Evolutionary conservation across 345 rosid genomes (phyloP).

Genomic region (Conringia planisiliqua): DNA sequence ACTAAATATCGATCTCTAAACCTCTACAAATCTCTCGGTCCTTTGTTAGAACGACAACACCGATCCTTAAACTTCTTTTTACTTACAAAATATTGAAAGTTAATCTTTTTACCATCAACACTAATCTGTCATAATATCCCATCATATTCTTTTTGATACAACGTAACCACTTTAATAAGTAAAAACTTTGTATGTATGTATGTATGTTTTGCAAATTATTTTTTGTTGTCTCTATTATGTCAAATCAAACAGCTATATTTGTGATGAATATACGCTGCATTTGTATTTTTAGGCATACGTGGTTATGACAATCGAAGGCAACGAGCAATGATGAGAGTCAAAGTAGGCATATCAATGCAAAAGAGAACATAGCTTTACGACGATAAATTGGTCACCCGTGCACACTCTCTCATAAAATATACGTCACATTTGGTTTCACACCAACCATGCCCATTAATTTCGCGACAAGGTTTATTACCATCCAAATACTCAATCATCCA

Average conservation of each 20-base stretch:
- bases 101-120: not conserved
- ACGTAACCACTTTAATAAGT: not conserved
- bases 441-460: slow-evolving; percentile 16
- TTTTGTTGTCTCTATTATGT: not conserved
- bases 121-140: not conserved
- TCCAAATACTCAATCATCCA: not conserved
- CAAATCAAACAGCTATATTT: not conserved
- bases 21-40: no score
- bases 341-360: slow-evolving; percentile 2
- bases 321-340: not conserved
- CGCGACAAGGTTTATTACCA: slow-evolving; percentile 11
- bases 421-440: slow-evolving; percentile 21
- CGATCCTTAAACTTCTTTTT: no score
- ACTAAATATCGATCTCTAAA: no score
- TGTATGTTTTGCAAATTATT: not conserved
- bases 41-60: no score
- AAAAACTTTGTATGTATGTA: not conserved
- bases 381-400: not conserved
- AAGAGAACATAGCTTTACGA: not conserved
- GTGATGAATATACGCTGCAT: not conserved
- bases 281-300: not conserved
- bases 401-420: not conserved
- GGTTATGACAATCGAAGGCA: not conserved
- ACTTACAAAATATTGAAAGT: not conserved
- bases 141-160: not conserved